Base-by-base conservation (phyloP, 192 early-diverging fungal genomes). In the Podochytrium sp. region DNA sequence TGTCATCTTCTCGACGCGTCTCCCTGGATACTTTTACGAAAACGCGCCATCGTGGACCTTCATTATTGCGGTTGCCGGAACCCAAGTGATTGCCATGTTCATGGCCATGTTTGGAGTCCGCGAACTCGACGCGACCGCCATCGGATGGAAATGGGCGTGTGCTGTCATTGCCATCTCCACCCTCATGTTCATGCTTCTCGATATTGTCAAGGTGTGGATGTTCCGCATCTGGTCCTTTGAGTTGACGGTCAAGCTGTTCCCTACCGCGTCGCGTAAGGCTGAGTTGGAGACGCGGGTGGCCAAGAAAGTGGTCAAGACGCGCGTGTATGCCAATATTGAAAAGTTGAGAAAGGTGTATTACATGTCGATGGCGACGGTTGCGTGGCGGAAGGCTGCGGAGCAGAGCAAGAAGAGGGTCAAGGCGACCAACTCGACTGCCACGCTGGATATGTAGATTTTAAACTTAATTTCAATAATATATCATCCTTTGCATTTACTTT, bases 1-100 rank as follows among this genome's bases (percentile, higher is more conserved):
- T 80, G 94, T 95, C 37, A 98, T 98, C 74, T 98, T 98, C 83
- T 96, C 95, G 3, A 96, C 96, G 30, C 92, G 95, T 79, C 78
- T 96, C 1, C 87, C 91, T 32, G 90, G 91, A 43, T 94, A 87
- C 79, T 95, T 93, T 80, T 98, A 92, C 91, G 88, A 93, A 76
- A 92, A 92, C 73, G 81, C 89, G 78, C 96, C 96, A 6, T 88
- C 87, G 51, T 84, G 82, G 73, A 84, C 88, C 25, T 98, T 98
- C 78, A 87, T 91, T 7, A 78, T 87, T 16, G 92, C 91, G 49
- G 90, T 98, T 63, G 79, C 91, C 59, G 95, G 90, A 7, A 98
- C 95, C 10, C 95, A 98, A 80, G 83, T 98, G 27, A 84, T 98
- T 79, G 95, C 95, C 70, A 89, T 95, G 90, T 88, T 96, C 61